A percentile compares a stretch with the other conserved stretches of the same genome.
Conservation (phyloP, 1,284 basidiomycete species). For the Heterobasidion occidentale region DNA sequence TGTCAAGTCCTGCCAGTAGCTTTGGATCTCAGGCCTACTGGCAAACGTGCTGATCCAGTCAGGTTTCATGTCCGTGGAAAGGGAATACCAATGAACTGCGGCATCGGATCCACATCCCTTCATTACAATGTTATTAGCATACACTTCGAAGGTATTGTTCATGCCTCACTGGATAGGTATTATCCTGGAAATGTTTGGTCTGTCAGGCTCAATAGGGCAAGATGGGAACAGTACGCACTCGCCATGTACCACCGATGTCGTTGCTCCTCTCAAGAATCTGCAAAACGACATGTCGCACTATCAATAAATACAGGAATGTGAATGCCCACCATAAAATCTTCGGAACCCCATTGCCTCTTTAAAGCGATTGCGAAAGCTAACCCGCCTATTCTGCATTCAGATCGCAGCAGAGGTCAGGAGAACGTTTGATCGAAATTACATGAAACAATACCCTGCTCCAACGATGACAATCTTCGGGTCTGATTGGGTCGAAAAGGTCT, state of each 20-base stretch:
- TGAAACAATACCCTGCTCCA: too few relatives aligned
- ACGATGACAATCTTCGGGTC: too few relatives aligned
- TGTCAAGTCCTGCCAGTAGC: constrained; percentile 33
- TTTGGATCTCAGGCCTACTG: constrained; percentile 39
- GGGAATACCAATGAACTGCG: constrained; percentile 46
- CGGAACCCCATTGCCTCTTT: constrained; percentile 32
- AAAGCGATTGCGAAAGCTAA: constrained; percentile 40
- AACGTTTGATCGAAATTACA: too few relatives aligned
- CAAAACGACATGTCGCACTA: neutral
- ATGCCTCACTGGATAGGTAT: constrained; percentile 26
- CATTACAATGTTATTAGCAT: neutral
- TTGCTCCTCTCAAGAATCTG: constrained; percentile 43
- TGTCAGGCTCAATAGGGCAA: neutral
- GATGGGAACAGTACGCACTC: constrained; percentile 25
- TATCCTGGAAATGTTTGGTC: constrained; percentile 28
- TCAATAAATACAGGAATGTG: neutral
- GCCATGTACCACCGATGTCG: constrained; percentile 44
- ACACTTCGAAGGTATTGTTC: neutral
- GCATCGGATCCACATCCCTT: constrained; percentile 49
- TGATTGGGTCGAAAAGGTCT: too few relatives aligned
- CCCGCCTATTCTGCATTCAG: constrained; percentile 25
- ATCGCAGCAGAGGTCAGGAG: too few relatives aligned
- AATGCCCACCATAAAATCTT: constrained; percentile 35
- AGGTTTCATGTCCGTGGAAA: constrained; percentile 47
- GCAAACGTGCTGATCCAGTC: constrained; percentile 38